Base-by-base conservation (phyloP, 1,284 basidiomycete genomes). In the Apiotrichum brassicae region DNA sequence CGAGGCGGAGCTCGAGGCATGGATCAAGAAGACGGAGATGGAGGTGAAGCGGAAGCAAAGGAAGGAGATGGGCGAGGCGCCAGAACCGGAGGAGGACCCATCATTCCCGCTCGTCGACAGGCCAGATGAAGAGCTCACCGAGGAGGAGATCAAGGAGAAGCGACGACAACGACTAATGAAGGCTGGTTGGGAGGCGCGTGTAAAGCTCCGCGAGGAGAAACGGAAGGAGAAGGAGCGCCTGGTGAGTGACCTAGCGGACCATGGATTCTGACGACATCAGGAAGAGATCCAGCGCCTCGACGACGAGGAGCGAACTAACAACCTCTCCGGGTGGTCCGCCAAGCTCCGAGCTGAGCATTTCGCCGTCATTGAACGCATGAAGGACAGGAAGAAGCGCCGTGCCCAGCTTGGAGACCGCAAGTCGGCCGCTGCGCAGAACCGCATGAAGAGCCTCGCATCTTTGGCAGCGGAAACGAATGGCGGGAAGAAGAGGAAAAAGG, bases 361-460 rank as follows among this genome's bases (percentile, higher is more conserved):
- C 76, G 75, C 78, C 5, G 75, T 93, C 30, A 90, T 98, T 76
- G 78, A 72, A 30, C 83, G 85, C 51, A 89, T 98, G 71, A 88
- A 87, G 64, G 89, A 91, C 35, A 79, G 94, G 35, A 83, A 83
- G 46, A 79, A 89, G 59, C 77, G 85, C 41, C 86, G 83, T 63
- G 87, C 86, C 6, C 90, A 92, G 40, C 75, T 98, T 40, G 84
- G 81, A 16, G 92, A 93, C 66, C 76, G 95, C 37, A 98, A 98
- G 75, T 94, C 89, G 58, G 86, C 92, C 3, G 93, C 90, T 5
- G 86, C 93, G 0, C 95, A 98, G 73, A 90, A 88, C 42, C 77
- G 94, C 56, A 98, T 98, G 94, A 97, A 97, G 76, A 91, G 81
- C 57, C 97, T 99, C 41, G 91, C 95, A 0, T 86, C 82, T 34